A percentile compares a stretch with the other conserved stretches of the same genome.
phyloP scores from a whole-genome alignment of 345 rosid species.

The Bruguiera sexangula region DNA sequence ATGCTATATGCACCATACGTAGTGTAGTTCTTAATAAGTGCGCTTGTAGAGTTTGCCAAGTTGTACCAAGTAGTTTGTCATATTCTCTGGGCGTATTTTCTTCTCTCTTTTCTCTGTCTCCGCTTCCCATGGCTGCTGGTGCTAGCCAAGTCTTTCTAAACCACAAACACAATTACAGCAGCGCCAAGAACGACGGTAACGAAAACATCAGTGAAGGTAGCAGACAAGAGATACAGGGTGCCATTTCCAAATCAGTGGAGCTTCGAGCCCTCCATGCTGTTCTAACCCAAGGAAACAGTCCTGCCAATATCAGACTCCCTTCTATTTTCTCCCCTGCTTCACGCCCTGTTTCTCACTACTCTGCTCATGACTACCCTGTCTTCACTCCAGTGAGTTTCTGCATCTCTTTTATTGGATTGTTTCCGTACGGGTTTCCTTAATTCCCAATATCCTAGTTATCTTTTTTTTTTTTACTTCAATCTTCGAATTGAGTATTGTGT shows the following conservation, averaged over 20 bases:
- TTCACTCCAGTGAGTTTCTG: constrained; percentile 75
- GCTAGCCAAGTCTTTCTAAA: constrained; percentile 38
- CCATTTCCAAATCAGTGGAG: constrained; percentile 86
- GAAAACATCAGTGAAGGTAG: no score
- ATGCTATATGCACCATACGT: not conserved
- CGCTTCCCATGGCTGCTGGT: constrained; percentile 58
- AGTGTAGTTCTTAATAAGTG: not conserved
- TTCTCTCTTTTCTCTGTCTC: constrained; percentile 23
- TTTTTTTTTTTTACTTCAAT: not conserved
- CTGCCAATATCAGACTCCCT: constrained; percentile 49
- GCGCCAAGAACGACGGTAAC: constrained; percentile 32
- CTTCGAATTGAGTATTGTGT: constrained; percentile 4
- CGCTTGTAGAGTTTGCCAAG: not conserved
- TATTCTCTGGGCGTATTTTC: constrained; percentile 26
- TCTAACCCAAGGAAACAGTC: constrained; percentile 60
- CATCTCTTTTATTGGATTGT: not conserved
- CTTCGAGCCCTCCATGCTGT: constrained; percentile 81
- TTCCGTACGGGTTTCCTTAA: not conserved
- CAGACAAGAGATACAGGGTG: constrained; percentile 66
- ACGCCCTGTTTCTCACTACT: constrained; percentile 51
- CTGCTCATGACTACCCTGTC: constrained; percentile 94
- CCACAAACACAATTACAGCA: constrained; percentile 23
- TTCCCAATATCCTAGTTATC: no score
- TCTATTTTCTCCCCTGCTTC: constrained; percentile 60
- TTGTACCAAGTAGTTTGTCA: constrained; percentile 7